Evolutionary conservation across 1,284 basidiomycete species (phyloP).

Genomic region (Inonotus hispidus): DNA sequence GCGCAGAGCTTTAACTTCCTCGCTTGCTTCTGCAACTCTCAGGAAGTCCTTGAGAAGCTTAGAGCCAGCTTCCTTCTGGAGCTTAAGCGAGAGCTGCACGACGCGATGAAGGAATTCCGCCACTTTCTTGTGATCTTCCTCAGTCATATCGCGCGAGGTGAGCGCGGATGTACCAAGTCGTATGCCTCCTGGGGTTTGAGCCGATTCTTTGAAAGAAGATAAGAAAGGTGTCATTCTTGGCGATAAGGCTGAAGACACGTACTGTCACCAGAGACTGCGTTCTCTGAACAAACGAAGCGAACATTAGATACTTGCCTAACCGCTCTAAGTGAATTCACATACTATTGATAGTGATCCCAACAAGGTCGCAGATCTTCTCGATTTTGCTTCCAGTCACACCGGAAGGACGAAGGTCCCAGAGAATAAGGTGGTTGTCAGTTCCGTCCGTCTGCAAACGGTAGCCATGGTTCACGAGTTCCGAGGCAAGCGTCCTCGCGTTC

Average conservation of each 20-base stretch:
- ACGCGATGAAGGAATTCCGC: constrained; percentile 90
- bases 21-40: constrained; percentile 68
- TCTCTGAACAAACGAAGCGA: constrained; percentile 53
- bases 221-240: not conserved
- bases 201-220: constrained; percentile 51
- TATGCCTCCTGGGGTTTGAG: constrained; percentile 95
- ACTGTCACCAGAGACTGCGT: constrained; percentile 91
- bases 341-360: constrained; percentile 96
- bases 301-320: not conserved
- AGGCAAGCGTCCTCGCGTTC: constrained; percentile 77
- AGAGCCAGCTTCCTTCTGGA: constrained; percentile 92
- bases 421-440: constrained; percentile 96
- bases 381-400: constrained; percentile 97
- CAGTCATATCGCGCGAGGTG: constrained; percentile 91
- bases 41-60: constrained; percentile 98
- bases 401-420: constrained; percentile 96
- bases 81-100: constrained; percentile 79
- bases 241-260: constrained; percentile 21
- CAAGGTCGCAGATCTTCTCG: constrained; percentile 96
- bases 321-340: constrained; percentile 27
- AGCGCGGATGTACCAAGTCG: constrained; percentile 94
- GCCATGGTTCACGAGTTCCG: constrained; percentile 66
- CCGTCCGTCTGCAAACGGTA: constrained; percentile 98
- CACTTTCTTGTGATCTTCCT: constrained; percentile 83
- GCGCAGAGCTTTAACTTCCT: constrained; percentile 67